A percentile compares a stretch with the other conserved stretches of the same genome.
These are phyloP conservation scores for Fonsecaea erecta DNA, from an alignment of 2,329 filamentous ascomycete genomes.

Conservation along the genomic window DNA sequence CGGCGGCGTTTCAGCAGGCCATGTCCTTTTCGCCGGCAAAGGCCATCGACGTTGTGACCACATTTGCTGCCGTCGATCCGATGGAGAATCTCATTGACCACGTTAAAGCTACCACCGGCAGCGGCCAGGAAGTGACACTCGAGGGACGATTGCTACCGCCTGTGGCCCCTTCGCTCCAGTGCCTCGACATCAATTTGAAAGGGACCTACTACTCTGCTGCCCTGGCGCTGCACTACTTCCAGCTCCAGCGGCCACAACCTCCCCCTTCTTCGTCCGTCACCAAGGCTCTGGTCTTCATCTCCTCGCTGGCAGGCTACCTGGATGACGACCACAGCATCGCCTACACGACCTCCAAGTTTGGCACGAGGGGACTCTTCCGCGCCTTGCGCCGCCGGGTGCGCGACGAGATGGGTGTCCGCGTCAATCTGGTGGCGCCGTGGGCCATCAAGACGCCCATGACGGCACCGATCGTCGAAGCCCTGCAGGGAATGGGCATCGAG, in stretches of 20 bases:
- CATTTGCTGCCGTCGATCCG: conserved; percentile 39
- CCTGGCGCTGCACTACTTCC: conserved; percentile 42
- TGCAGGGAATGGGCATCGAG: conserved; percentile 8
- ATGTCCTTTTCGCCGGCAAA: conserved; percentile 36
- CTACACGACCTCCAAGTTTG: conserved; percentile 35
- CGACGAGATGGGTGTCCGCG: conserved; percentile 9
- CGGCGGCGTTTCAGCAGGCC: conserved; percentile 41
- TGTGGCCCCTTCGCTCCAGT: conserved; percentile 21
- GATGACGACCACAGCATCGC: conserved; percentile 20
- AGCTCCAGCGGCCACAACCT: conserved; percentile 1
- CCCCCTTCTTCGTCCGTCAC: not conserved
- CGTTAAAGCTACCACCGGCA: conserved; percentile 22
- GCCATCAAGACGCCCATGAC: conserved; percentile 23
- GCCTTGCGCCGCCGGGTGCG: conserved; percentile 6
- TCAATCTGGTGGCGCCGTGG: conserved; percentile 21
- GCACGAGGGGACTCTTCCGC: conserved; percentile 32
- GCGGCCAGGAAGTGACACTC: conserved; percentile 3
- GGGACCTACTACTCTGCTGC: conserved; percentile 40
- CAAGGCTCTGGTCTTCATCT: conserved; percentile 23
- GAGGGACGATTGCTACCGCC: conserved; percentile 11
- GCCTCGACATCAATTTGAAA: conserved; percentile 40
- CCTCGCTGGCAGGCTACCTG: conserved; percentile 28
- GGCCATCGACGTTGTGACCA: conserved; percentile 36
- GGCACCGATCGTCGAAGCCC: conserved; percentile 1
- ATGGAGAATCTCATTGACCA: conserved; percentile 25